These are phyloP conservation scores for Paramecium bursaria DNA, from an alignment of 73 alveolate genomes.

Conservation along the genomic window DNA sequence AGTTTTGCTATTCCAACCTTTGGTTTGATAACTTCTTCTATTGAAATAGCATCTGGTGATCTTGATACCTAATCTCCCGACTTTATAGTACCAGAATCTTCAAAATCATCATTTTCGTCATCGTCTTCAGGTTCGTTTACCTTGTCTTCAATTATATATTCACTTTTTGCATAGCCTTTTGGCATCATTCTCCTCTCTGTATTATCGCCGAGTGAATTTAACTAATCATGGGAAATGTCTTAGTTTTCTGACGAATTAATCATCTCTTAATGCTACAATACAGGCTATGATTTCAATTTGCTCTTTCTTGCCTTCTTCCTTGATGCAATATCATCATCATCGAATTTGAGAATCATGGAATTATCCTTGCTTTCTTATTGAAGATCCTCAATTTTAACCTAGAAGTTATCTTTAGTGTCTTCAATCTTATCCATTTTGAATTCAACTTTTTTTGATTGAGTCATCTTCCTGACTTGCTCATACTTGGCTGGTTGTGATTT, in stretches of 20 bases:
- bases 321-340: neutral
- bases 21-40: neutral
- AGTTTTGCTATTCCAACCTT: neutral
- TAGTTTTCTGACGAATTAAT: too few species aligned
- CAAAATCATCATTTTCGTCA: neutral
- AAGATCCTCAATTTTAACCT: neutral
- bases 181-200: neutral
- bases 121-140: neutral
- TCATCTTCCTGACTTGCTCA: neutral
- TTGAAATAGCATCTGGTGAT: neutral
- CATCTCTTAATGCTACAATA: neutral
- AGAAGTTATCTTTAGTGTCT: neutral
- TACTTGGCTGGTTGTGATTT: neutral
- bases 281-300: neutral
- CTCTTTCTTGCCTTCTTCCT: neutral
- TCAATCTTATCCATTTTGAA: neutral
- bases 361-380: neutral
- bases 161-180: neutral
- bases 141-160: neutral
- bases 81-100: neutral
- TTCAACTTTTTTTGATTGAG: neutral
- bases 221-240: too few species aligned
- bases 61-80: neutral
- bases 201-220: neutral
- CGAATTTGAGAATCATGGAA: neutral